A percentile compares a stretch with the other conserved stretches of the same genome.
These are phyloP conservation scores for Populus nigra DNA, from an alignment of 345 rosid species.

Conservation along the genomic window DNA sequence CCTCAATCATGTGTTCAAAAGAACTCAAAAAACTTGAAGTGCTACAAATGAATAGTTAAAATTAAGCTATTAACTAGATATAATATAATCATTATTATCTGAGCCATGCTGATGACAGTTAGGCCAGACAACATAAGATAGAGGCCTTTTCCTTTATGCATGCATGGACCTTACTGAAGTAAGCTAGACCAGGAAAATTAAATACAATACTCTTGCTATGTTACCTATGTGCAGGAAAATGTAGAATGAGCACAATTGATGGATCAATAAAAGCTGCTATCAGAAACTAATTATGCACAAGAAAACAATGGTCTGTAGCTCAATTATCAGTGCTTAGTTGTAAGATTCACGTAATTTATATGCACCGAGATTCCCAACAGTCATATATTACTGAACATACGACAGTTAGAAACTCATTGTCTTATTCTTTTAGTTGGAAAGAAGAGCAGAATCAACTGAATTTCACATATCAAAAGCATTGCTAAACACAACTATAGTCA, in stretches of 20 bases:
- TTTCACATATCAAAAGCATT: neutral
- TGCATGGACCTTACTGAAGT: neutral
- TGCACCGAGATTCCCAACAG: neutral
- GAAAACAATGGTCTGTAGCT: neutral
- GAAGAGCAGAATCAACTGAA: neutral
- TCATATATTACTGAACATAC: neutral
- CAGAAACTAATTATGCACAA: neutral
- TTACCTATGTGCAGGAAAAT: too few species aligned
- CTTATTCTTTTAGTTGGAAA: neutral
- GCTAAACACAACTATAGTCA: neutral
- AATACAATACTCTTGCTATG: neutral
- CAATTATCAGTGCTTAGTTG: neutral
- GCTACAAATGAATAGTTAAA: neutral
- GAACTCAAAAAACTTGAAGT: neutral
- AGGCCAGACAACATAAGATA: neutral
- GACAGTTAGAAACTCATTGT: neutral
- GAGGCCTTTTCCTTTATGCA: neutral
- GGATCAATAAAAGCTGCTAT: neutral
- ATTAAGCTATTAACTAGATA: neutral
- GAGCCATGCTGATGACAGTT: neutral
- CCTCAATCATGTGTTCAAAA: neutral
- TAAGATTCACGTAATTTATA: too few species aligned
- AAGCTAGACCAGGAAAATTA: neutral
- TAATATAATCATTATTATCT: neutral
- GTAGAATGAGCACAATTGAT: too few species aligned